These are phyloP conservation scores for Mucor ambiguus DNA, from an alignment of 371 early-diverging fungal genomes.

Conservation along the genomic window DNA sequence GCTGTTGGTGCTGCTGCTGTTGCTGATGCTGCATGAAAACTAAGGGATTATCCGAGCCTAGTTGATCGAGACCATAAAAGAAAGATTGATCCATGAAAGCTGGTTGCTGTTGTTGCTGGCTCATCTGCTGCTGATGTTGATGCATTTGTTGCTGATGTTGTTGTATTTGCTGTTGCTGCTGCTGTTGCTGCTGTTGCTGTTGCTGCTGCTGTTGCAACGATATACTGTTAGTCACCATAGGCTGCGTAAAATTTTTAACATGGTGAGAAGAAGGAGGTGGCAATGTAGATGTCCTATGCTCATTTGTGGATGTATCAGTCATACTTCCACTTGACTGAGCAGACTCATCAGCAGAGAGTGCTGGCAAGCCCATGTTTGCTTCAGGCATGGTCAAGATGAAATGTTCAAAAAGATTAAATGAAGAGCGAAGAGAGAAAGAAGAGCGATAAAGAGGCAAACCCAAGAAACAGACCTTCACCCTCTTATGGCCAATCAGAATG, in stretches of 20 bases:
- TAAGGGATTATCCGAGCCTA: conserved; percentile 35
- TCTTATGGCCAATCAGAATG: not conserved
- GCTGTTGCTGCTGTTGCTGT: conserved; percentile 12
- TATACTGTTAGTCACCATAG: not conserved
- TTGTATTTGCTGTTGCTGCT: conserved; percentile 1
- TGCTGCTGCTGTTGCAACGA: conserved; percentile 17
- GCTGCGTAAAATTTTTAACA: conserved; percentile 8
- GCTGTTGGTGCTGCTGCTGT: conserved; percentile 26
- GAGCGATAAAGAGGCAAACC: not conserved
- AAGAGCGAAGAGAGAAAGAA: not conserved
- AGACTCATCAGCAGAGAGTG: conserved; percentile 23
- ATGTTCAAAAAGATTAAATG: not conserved
- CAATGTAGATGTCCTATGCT: not conserved
- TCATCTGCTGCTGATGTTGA: conserved; percentile 1
- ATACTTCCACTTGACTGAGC: conserved; percentile 13
- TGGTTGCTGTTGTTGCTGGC: conserved; percentile 10
- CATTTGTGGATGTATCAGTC: conserved; percentile 10
- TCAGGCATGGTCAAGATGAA: not conserved
- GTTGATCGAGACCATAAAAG: conserved; percentile 43
- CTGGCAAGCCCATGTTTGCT: conserved; percentile 15
- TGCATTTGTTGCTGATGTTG: conserved; percentile 11
- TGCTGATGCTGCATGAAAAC: conserved; percentile 40
- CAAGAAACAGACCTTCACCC: not conserved
- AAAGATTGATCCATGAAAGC: conserved; percentile 38
- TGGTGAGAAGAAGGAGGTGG: not conserved